A percentile compares a stretch with the other conserved stretches of the same genome.
These are phyloP conservation scores for Noccaea caerulescens DNA, from an alignment of 345 rosid genomes.

Conservation along the genomic window DNA sequence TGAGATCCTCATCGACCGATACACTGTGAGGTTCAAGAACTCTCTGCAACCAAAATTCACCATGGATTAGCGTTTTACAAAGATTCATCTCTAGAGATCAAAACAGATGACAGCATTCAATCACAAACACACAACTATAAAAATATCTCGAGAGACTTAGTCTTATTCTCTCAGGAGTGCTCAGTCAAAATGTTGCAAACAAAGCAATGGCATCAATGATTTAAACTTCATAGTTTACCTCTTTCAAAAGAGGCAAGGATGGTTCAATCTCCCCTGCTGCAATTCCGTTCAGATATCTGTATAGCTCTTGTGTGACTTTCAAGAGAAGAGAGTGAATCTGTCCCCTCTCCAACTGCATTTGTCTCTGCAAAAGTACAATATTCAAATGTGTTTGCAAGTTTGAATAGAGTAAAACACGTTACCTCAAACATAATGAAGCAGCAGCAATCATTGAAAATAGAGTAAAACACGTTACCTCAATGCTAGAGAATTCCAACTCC, in stretches of 20 bases:
- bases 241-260: slow-evolving; percentile 63
- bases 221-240: slow-evolving; percentile 49
- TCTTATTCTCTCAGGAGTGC: slow-evolving; percentile 7
- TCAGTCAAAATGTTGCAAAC: slow-evolving; percentile 9
- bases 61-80: slow-evolving; percentile 19
- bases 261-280: slow-evolving; percentile 64
- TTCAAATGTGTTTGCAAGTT: slow-evolving; percentile 20
- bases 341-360: slow-evolving; percentile 74
- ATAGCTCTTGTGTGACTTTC: slow-evolving; percentile 66
- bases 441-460: neutral
- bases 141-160: slow-evolving; percentile 4
- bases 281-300: slow-evolving; percentile 58
- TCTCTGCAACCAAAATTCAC: slow-evolving; percentile 50
- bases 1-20: slow-evolving; percentile 79
- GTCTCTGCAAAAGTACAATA: slow-evolving; percentile 61
- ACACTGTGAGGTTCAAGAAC: slow-evolving; percentile 68
- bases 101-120: slow-evolving; percentile 18
- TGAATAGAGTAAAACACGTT: slow-evolving; percentile 33
- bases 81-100: neutral
- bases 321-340: slow-evolving; percentile 66
- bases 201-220: neutral
- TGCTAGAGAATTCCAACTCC: slow-evolving; percentile 56
- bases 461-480: slow-evolving; percentile 62
- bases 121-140: slow-evolving; percentile 9
- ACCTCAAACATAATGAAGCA: slow-evolving; percentile 33